A percentile compares a stretch with the other conserved stretches of the same genome.
These are phyloP conservation scores for Termitomyces titanicus DNA, from an alignment of 768 basidiomycete species.

Conservation along the genomic window DNA sequence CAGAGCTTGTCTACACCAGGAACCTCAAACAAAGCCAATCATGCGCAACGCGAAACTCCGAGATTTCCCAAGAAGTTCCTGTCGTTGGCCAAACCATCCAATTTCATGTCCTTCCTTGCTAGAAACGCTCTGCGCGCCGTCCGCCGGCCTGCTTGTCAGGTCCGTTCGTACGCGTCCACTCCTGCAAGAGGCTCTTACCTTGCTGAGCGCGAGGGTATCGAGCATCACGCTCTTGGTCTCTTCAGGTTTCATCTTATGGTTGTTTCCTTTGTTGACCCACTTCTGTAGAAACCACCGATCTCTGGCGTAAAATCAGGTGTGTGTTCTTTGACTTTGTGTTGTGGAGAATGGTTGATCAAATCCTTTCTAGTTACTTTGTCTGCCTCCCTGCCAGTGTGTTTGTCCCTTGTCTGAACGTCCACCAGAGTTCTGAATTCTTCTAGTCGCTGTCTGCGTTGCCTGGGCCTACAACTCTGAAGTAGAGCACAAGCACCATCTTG, in stretches of 20 bases:
- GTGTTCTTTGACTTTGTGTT: conserved; percentile 4
- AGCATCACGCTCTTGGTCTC: conserved; percentile 64
- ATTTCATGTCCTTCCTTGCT: conserved; percentile 47
- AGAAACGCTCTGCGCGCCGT: conserved; percentile 46
- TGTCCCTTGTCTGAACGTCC: background rate
- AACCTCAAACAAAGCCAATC: conserved; percentile 27
- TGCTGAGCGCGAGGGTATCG: conserved; percentile 51
- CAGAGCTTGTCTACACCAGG: conserved; percentile 22
- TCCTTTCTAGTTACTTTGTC: conserved; percentile 59
- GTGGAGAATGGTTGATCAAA: conserved; percentile 3
- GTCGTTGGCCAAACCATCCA: conserved; percentile 5
- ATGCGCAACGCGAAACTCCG: conserved; percentile 27
- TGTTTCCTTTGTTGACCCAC: conserved; percentile 8
- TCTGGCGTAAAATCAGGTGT: conserved; percentile 85
- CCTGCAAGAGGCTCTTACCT: conserved; percentile 39
- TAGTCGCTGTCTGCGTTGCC: conserved; percentile 47
- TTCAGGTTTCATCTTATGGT: background rate
- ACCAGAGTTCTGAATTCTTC: background rate
- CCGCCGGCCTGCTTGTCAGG: conserved; percentile 39
- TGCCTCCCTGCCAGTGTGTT: conserved; percentile 72
- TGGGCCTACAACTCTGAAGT: conserved; percentile 55
- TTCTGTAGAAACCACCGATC: conserved; percentile 61
- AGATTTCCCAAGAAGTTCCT: conserved; percentile 31
- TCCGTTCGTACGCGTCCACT: conserved; percentile 37
- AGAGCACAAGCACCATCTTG: conserved; percentile 68